Conservation (phyloP, 2,329 filamentous ascomycete genomes). For the Phyllosticta citribraziliensis region DNA sequence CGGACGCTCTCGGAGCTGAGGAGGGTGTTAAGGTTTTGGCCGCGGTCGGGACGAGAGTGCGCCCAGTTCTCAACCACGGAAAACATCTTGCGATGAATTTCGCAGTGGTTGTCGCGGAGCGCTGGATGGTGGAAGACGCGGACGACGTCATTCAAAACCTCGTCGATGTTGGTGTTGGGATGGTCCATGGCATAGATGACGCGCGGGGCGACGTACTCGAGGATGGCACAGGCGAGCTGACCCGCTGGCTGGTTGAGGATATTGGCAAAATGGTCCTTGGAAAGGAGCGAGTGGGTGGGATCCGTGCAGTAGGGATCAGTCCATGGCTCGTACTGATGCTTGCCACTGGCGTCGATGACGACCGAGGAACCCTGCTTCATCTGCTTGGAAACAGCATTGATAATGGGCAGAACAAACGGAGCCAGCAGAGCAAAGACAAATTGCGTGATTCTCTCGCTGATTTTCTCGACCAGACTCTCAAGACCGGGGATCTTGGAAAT, state of each 20-base stretch:
- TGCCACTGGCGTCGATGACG: conserved; percentile 45
- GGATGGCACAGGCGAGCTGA: conserved; percentile 44
- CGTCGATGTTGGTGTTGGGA: conserved; percentile 67
- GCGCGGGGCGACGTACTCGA: conserved; percentile 81
- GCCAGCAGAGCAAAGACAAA: conserved; percentile 87
- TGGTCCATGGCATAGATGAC: conserved; percentile 92
- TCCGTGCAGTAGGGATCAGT: conserved; percentile 37
- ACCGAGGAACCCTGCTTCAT: conserved; percentile 78
- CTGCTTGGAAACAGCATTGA: conserved; percentile 72
- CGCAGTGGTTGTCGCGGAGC: conserved; percentile 61
- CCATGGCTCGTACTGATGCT: conserved; percentile 43
- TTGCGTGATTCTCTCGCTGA: conserved; percentile 83
- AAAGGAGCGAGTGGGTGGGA: conserved; percentile 42
- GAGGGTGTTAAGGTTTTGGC: conserved; percentile 59
- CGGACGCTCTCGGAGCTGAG: conserved; percentile 77
- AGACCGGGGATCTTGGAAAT: conserved; percentile 89
- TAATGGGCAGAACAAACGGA: conserved; percentile 86
- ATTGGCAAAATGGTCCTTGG: conserved; percentile 44
- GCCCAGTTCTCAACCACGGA: conserved; percentile 75
- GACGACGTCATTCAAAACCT: conserved; percentile 72
- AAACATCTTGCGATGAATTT: conserved; percentile 86
- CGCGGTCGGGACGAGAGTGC: conserved; percentile 56
- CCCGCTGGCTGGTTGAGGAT: conserved; percentile 41
- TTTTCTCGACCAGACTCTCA: conserved; percentile 81
- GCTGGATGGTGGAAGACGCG: conserved; percentile 87